A percentile compares a stretch with the other conserved stretches of the same genome.
These are phyloP conservation scores for Haplosporangium gracile DNA, from an alignment of 192 early-diverging fungal species.

Conservation along the genomic window DNA sequence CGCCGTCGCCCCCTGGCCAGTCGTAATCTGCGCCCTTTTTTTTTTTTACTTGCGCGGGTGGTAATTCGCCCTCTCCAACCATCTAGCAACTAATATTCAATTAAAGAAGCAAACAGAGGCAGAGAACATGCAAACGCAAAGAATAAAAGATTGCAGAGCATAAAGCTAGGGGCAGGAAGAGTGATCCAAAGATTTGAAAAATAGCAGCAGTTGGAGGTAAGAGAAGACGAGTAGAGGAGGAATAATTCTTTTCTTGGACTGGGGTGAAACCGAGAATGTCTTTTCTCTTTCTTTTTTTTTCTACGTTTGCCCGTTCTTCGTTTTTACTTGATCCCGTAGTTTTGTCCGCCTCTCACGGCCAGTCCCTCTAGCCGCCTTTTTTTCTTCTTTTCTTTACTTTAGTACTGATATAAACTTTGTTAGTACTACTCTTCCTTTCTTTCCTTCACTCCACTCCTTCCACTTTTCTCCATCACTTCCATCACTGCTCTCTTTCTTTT, in stretches of 20 bases:
- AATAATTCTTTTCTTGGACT: neutral
- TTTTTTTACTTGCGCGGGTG: neutral
- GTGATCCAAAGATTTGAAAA: too few species aligned
- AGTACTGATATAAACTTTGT: neutral
- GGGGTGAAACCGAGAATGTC: neutral
- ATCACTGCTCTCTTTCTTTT: neutral
- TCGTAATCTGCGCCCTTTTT: neutral
- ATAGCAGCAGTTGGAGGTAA: too few species aligned
- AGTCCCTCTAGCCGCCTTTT: neutral
- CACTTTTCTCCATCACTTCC: neutral
- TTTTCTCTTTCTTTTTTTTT: neutral
- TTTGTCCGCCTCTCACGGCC: neutral
- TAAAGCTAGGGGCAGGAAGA: too few species aligned
- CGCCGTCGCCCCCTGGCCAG: neutral
- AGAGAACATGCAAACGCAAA: too few species aligned
- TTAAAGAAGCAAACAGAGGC: neutral
- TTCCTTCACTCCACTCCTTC: neutral
- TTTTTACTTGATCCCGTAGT: neutral
- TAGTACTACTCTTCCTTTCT: neutral
- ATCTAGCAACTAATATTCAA: neutral
- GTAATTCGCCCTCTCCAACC: neutral
- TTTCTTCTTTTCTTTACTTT: neutral
- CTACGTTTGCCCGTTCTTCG: too few species aligned
- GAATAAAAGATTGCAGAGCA: too few species aligned
- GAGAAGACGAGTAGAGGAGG: too few species aligned